Evolutionary conservation across 768 basidiomycete species (phyloP).

Genomic region (Leccinum subgranulosum): DNA sequence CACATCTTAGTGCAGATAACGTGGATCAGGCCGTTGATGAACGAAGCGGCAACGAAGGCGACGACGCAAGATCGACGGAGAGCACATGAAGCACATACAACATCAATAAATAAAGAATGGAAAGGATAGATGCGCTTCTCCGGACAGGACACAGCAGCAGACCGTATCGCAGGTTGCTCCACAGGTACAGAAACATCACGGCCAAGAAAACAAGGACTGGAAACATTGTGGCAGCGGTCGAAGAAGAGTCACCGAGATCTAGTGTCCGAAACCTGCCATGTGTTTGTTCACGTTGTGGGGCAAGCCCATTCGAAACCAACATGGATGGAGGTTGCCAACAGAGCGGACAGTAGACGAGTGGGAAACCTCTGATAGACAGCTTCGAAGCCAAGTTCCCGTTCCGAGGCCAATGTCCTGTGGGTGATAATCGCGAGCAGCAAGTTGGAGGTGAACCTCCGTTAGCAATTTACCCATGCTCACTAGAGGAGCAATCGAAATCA

Average conservation of each 20-base stretch:
- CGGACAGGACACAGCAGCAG: constrained; percentile 26
- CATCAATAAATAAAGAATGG: constrained; percentile 30
- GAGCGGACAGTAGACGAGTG: constrained; percentile 22
- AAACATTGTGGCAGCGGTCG: constrained; percentile 20
- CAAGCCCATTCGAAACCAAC: constrained; percentile 23
- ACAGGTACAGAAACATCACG: constrained; percentile 23
- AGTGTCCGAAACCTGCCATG: constrained; percentile 22
- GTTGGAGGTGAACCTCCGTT: constrained; percentile 13
- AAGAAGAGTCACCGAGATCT: constrained; percentile 24
- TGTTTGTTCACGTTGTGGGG: constrained; percentile 17
- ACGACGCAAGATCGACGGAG: constrained; percentile 10
- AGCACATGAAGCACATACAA: constrained; percentile 32
- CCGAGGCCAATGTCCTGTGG: constrained; percentile 25
- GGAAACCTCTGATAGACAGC: constrained; percentile 18
- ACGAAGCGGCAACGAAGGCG: constrained; percentile 16
- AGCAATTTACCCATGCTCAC: constrained; percentile 22
- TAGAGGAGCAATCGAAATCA: constrained; percentile 22
- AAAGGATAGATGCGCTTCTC: constrained; percentile 32
- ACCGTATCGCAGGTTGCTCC: constrained; percentile 11
- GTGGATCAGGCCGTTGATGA: constrained; percentile 30
- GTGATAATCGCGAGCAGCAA: constrained; percentile 23
- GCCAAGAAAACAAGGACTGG: constrained; percentile 23
- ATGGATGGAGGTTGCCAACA: constrained; percentile 18
- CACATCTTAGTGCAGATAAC: constrained; percentile 66
- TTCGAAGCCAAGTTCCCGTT: constrained; percentile 17